Evolutionary conservation across 768 basidiomycete species (phyloP).

Genomic region (Tephrocybe sp.): DNA sequence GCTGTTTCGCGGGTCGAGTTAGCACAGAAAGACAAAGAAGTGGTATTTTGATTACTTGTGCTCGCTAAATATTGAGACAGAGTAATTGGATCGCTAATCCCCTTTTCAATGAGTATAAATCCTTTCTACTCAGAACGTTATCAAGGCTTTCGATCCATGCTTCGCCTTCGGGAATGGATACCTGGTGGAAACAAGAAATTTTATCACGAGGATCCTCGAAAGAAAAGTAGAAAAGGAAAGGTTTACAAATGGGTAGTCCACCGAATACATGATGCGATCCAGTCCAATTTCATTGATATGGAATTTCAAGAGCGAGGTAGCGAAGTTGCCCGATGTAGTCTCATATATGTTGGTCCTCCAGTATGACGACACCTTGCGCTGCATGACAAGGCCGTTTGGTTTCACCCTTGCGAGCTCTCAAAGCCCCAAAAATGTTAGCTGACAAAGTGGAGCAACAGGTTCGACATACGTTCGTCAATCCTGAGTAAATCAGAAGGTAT

Average conservation of each 20-base stretch:
- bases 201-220: neutral
- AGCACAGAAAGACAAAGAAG: no score
- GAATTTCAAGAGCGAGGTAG: slow-evolving; percentile 35
- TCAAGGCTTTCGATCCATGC: slow-evolving; percentile 26
- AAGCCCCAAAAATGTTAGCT: neutral
- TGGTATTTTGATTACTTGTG: slow-evolving; percentile 20
- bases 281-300: slow-evolving; percentile 39
- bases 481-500: slow-evolving; percentile 40
- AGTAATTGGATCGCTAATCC: slow-evolving; percentile 28
- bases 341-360: slow-evolving; percentile 39
- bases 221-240: neutral
- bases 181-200: slow-evolving; percentile 10
- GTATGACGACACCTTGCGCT: slow-evolving; percentile 34
- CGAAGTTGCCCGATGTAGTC: slow-evolving; percentile 40
- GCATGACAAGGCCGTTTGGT: slow-evolving; percentile 34
- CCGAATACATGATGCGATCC: slow-evolving; percentile 39
- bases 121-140: slow-evolving; percentile 16
- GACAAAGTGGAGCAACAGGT: no score
- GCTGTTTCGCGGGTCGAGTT: no score
- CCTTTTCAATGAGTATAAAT: slow-evolving; percentile 24
- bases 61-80: no score
- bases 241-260: slow-evolving; percentile 35
- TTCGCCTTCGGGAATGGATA: slow-evolving; percentile 16
- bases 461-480: slow-evolving; percentile 38
- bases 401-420: slow-evolving; percentile 30